These are phyloP conservation scores for Pelargonium citronellum DNA, from an alignment of 441 rosid species.

Conservation along the genomic window DNA sequence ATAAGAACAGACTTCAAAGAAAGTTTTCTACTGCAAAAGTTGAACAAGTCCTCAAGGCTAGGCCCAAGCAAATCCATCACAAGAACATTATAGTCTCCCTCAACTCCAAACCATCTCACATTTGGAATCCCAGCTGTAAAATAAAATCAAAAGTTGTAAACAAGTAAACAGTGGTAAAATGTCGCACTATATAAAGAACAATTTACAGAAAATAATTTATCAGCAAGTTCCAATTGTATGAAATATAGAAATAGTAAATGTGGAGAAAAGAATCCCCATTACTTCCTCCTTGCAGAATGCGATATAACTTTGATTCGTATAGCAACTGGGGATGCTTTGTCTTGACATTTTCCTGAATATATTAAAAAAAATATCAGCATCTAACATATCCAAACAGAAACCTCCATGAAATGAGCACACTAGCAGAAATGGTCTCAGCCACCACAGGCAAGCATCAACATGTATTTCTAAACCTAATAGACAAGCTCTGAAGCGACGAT, in stretches of 20 bases:
- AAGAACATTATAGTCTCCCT: slow-evolving; percentile 8
- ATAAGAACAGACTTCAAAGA: slow-evolving; percentile 22
- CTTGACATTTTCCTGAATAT: slow-evolving; percentile 8
- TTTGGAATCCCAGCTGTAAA: slow-evolving; percentile 4
- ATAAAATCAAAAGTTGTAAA: neutral
- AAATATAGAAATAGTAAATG: neutral
- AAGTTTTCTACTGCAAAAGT: slow-evolving; percentile 8
- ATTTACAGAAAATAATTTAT: neutral
- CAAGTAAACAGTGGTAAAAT: neutral
- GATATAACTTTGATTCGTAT: slow-evolving; percentile 5
- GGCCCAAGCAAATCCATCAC: slow-evolving; percentile 10
- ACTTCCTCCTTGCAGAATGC: slow-evolving; percentile 9
- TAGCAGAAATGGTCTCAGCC: neutral
- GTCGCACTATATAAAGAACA: neutral
- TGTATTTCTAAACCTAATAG: too few species aligned
- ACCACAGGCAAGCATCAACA: neutral
- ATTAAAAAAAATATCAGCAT: neutral
- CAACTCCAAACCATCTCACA: slow-evolving; percentile 9
- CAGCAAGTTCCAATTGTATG: neutral
- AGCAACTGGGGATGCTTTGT: slow-evolving; percentile 11
- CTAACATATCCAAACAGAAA: neutral
- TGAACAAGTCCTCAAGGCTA: slow-evolving; percentile 1
- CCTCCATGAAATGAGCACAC: neutral
- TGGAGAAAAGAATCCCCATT: neutral
- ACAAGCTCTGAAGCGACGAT: too few species aligned